Base-by-base conservation (phyloP, 768 basidiomycete species). In the Grammothele lineata region DNA sequence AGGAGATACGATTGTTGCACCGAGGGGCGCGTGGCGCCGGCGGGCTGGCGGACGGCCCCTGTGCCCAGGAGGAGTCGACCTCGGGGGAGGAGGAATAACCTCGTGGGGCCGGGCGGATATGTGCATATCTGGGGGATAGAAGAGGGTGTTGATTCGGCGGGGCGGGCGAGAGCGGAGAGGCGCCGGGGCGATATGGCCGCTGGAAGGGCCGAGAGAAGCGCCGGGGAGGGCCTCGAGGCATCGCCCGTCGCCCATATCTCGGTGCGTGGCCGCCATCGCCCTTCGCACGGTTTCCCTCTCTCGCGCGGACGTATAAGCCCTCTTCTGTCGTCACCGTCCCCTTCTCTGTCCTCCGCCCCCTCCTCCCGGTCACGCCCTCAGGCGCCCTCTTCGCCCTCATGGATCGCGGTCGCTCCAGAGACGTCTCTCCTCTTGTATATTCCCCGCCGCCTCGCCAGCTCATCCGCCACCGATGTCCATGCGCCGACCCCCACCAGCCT, bases 361-460 rank as follows among this genome's bases (percentile, higher is more conserved):
- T 47, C 53, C 25, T 36, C 37, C 48, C 43, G 40, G 47, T 43
- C 48, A 43, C 45, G 40, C 44, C 17, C 32, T 47, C 36, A 42
- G n/a, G 36, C 40, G 24, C 36, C n/a, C 45, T 27, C 42, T 37
- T 45, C 37, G 40, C 47, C 51, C 24, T 51, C 47, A 63, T 63
- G 62, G 47, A 51, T 48, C 38, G 63, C 42, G 63, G 63, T 47
- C 59, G 61, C 47, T 57, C 58, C 8, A 43, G 53, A 39, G 54
- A 59, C 33, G 48, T 64, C 24, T 59, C 63, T 12, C 61, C 61
- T 44, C 46, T 58, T 36, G 57, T 58, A 9, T 24, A 54, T 38
- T 48, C 51, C 5, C 47, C 46, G 26, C 47, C 42, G 26, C n/a
- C 41, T 23, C 35, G 24, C 34, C 35, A 45, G 34, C 50, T 47